Conservation (phyloP, 805 yeast genomes). For the Wickerhamiella domercqiae region DNA sequence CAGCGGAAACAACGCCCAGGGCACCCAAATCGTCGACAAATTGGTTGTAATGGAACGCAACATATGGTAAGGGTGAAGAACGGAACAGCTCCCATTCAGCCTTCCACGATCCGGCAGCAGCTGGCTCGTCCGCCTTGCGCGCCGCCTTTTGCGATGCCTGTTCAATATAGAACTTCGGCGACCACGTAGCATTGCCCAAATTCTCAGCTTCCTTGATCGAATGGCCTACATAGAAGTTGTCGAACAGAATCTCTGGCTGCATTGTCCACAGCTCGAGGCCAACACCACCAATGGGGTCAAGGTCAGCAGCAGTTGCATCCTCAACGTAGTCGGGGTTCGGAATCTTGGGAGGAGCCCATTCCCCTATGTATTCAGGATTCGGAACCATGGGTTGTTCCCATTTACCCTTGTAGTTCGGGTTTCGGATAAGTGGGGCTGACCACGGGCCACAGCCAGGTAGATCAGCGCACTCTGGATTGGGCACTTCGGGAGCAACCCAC, state of each 20-base stretch:
- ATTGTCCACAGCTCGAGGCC: constrained; percentile 89
- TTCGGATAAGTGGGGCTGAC: constrained; percentile 50
- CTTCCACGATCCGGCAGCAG: constrained; percentile 5
- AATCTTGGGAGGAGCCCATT: constrained; percentile 53
- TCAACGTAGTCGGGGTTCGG: constrained; percentile 57
- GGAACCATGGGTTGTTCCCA: constrained; percentile 55
- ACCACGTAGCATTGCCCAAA: constrained; percentile 64
- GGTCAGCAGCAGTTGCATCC: constrained; percentile 41
- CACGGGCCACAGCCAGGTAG: constrained; percentile 69
- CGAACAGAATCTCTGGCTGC: constrained; percentile 58
- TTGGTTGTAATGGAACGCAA: constrained; percentile 16
- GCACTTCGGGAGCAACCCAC: constrained; percentile 58
- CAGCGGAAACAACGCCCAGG: constrained; percentile 21
- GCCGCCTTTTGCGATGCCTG: constrained; percentile 15
- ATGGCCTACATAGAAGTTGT: constrained; percentile 76
- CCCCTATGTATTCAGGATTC: constrained; percentile 70
- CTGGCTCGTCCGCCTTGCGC: constrained; percentile 13
- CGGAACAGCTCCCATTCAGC: constrained; percentile 19
- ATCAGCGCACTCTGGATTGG: constrained; percentile 56
- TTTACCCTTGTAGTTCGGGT: constrained; percentile 60
- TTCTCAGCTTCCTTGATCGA: constrained; percentile 69
- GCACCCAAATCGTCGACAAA: constrained; percentile 21
- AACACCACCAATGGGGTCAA: constrained; percentile 58
- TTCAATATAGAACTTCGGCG: constrained; percentile 26
- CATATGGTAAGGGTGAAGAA: constrained; percentile 23